phyloP scores from a whole-genome alignment of 352 stramenopile species.

The Phytophthora citrophthora region DNA sequence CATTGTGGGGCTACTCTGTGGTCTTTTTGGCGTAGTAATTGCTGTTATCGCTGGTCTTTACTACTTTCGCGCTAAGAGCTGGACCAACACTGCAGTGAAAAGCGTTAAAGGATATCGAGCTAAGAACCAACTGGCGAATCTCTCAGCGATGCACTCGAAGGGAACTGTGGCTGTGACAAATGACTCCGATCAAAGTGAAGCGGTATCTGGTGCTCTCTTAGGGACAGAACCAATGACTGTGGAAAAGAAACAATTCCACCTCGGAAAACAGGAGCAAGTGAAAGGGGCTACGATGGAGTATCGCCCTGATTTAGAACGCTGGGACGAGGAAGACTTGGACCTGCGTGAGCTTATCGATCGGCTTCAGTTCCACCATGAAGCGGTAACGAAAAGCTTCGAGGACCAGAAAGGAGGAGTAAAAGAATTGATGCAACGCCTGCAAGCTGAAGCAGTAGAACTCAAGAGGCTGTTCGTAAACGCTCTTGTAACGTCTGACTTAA shows the following conservation, averaged over 20 bases:
- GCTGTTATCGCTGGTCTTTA: slow-evolving; percentile 81
- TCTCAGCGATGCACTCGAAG: slow-evolving; percentile 74
- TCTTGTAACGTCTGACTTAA: slow-evolving; percentile 42
- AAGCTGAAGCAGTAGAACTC: slow-evolving; percentile 67
- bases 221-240: slow-evolving; percentile 14
- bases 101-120: slow-evolving; percentile 51
- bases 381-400: slow-evolving; percentile 74
- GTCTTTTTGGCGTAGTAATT: slow-evolving; percentile 76
- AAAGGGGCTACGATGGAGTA: slow-evolving; percentile 42
- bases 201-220: slow-evolving; percentile 5
- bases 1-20: slow-evolving; percentile 77
- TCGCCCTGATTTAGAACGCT: slow-evolving; percentile 60
- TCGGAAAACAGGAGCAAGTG: slow-evolving; percentile 12
- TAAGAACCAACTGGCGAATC: slow-evolving; percentile 61
- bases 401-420: slow-evolving; percentile 73
- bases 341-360: slow-evolving; percentile 77
- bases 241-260: slow-evolving; percentile 26
- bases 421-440: slow-evolving; percentile 69
- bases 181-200: slow-evolving; percentile 14
- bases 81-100: slow-evolving; percentile 52
- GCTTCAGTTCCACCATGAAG: slow-evolving; percentile 81
- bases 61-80: slow-evolving; percentile 87
- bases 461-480: slow-evolving; percentile 73
- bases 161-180: slow-evolving; percentile 56
- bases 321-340: slow-evolving; percentile 81